Base-by-base conservation (phyloP, 495 filamentous ascomycete genomes). In the Tuber melanosporum region DNA sequence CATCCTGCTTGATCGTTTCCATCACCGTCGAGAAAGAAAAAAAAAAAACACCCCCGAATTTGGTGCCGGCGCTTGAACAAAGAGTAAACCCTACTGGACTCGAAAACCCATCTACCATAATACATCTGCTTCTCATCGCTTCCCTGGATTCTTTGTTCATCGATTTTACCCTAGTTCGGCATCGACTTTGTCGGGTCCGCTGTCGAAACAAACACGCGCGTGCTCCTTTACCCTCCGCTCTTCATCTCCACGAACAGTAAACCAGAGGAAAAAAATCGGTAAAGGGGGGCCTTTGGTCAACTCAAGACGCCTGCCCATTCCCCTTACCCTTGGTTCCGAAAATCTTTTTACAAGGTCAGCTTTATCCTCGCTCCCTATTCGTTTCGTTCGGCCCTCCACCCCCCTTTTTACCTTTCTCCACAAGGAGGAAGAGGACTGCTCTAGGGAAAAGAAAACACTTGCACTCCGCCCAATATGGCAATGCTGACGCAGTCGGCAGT, bases 21-120 rank as follows among this genome's bases (percentile, higher is more conserved):
- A 79, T 71, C 78, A 66, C 43, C 10, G 32, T 45, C 75, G n/a
- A 42, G 19, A n/a, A 43, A 46, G 9, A 45, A 2, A 10, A 32
- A n/a, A 43, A 46, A 19, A 45, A 2, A 10, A 52, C 71, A 73
- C 57, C 71, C 76, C 73, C 44, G 22, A 74, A 70, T 77, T 77
- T 41, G 71, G 78, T 80, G 78, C 66, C 75, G 77, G 78, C 78
- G 78, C 78, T 80, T 80, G 73, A 74, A 80, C 73, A 71, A 77
- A 75, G 71, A 80, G 72, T 77, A 80, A 75, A 74, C 70, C 66
- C 72, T 70, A 66, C 71, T 74, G 76, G 73, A 42, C 73, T 80
- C 26, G 73, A 10, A 76, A 43, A 49, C 45, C 10, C 78, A 70
- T 66, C 57, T 46, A 47, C 26, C 57, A 36, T 19, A 66, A 66